Base-by-base conservation (phyloP, 176 grass and related monocot genomes). In the Zea luxurians region DNA sequence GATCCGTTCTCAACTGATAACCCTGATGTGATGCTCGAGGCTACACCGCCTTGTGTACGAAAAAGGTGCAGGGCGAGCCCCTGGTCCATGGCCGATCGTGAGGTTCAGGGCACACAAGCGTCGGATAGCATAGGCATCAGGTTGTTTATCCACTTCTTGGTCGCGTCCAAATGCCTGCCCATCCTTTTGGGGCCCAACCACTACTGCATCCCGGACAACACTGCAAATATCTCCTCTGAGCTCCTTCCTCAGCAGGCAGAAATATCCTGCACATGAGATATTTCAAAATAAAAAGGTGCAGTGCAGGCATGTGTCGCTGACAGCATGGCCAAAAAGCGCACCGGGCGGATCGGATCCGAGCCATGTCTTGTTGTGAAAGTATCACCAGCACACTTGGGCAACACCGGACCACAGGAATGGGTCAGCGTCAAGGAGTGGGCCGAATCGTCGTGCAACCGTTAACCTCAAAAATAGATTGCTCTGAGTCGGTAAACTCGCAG, bases 11-110 rank as follows among this genome's bases (percentile, higher is more conserved):
- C 61, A 44, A 12, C 38, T 67, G 68, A 46, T 58, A 68, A 68
- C 4, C 12, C 12, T 38, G 47, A 84, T 42, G 45, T 64, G 69
- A 62, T 61, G 70, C 21, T 64, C 17, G 35, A 48, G 46, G 34
- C 3, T 49, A 48, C 59, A 49, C 21, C 21, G 12, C 17, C 21
- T 64, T 83, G 75, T 88, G 76, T 76, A 75, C 17, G 57, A 49
- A 71, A 70, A 88, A 80, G 82, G 82, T 36, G 64, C 65, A 27
- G 80, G 42, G 34, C 58, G 66, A 27, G 27, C 27, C 55, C 71
- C n/a, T 77, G 71, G 86, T 81, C 82, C 77, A 84, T 88, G 77
- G 16, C 40, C 65, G 58, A 61, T 62, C 65, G 72, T 81, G 65
- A 37, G 82, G 71, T 59, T 80, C 66, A 76, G 47, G 79, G 71